These are phyloP conservation scores for Chlamydomonas sp. DNA, from an alignment of 139 green algal genomes.

Conservation along the genomic window DNA sequence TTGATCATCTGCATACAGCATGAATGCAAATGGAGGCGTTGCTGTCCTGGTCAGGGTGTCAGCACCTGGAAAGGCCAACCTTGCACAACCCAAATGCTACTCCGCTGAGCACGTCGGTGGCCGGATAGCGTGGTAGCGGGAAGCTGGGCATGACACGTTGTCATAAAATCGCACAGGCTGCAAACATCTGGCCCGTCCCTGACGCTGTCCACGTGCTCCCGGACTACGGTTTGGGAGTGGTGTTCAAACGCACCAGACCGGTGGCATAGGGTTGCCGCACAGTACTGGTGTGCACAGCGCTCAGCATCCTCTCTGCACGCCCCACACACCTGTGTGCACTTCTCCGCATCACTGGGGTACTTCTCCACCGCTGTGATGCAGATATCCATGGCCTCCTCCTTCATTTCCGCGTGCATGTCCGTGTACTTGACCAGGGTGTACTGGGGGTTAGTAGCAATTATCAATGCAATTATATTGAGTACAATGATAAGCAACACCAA, in stretches of 20 bases:
- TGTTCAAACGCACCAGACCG: no score
- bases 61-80: no score
- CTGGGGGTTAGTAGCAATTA: neutral
- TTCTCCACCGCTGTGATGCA: slow-evolving; percentile 88
- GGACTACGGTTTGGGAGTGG: no score
- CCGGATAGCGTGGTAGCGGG: no score
- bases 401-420: slow-evolving; percentile 88
- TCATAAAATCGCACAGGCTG: no score
- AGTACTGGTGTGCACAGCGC: neutral
- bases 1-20: slow-evolving; percentile 79
- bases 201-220: neutral
- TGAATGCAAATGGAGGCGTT: neutral
- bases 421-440: slow-evolving; percentile 87
- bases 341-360: slow-evolving; percentile 81
- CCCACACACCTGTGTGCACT: slow-evolving; percentile 82
- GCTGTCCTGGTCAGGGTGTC: neutral
- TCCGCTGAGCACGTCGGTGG: no score
- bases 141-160: no score
- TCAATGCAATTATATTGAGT: no score
- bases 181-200: neutral
- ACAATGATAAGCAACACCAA: no score
- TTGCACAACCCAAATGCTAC: no score
- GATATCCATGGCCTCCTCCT: slow-evolving; percentile 87
- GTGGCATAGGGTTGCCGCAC: neutral
- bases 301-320: neutral